Evolutionary conservation across 1,139 yeast genomes (phyloP).

Genomic region (Zygoascus meyerae): DNA sequence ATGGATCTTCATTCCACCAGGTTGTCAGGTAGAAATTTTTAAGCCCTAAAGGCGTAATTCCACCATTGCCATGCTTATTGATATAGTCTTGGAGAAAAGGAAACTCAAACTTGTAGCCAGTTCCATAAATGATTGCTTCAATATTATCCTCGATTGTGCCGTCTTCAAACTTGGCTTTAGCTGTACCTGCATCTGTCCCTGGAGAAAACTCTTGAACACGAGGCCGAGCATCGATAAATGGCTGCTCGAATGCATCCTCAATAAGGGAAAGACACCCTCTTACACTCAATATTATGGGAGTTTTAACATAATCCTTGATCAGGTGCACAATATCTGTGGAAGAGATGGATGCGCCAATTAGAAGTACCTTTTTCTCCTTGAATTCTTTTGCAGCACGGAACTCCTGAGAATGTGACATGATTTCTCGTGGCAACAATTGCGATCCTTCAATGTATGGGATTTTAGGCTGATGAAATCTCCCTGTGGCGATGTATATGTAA

Average conservation of each 20-base stretch:
- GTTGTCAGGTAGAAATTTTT: constrained; percentile 22
- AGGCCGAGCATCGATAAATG: constrained; percentile 22
- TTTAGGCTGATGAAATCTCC: constrained; percentile 48
- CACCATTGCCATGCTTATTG: constrained; percentile 13
- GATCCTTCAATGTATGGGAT: constrained; percentile 47
- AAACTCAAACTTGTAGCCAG: constrained; percentile 21
- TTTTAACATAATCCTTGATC: constrained; percentile 16
- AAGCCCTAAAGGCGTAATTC: constrained; percentile 16
- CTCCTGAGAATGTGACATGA: constrained; percentile 15
- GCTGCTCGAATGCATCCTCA: constrained; percentile 21
- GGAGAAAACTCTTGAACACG: constrained; percentile 12
- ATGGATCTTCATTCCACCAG: constrained; percentile 25
- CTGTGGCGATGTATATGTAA: constrained; percentile 50
- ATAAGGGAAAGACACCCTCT: constrained; percentile 15
- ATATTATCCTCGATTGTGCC: constrained; percentile 15
- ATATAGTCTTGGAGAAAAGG: constrained; percentile 22
- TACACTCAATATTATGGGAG: constrained; percentile 20
- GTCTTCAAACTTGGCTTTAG: constrained; percentile 17
- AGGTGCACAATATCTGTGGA: constrained; percentile 16
- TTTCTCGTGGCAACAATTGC: constrained; percentile 10
- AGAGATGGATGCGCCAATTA: constrained; percentile 17
- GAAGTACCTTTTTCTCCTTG: constrained; percentile 12
- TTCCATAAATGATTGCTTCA: constrained; percentile 20
- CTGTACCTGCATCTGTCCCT: constrained; percentile 10
- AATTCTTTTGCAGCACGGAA: constrained; percentile 13